Percentiles rank a stretch among this genome's conserved stretches.
phyloP scores from a whole-genome alignment of 441 rosid species.

The Aquilaria agallochum region DNA sequence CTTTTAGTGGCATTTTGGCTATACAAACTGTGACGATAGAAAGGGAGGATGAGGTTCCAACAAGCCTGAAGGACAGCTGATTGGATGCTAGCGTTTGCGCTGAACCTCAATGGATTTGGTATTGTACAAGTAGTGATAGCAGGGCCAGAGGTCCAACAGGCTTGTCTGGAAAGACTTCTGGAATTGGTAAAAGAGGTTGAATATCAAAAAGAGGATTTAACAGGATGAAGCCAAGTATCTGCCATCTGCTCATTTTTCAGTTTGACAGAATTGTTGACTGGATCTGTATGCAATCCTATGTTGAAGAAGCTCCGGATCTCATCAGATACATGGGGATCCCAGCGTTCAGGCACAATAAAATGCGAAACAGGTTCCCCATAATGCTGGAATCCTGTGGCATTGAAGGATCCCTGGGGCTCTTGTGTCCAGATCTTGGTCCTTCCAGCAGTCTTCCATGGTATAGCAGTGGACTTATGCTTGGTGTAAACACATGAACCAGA shows the following conservation, averaged over 20 bases:
- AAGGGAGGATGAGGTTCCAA: constrained; percentile 44
- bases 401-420: constrained; percentile 37
- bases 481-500: constrained; percentile 31
- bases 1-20: constrained; percentile 37
- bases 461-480: constrained; percentile 42
- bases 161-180: constrained; percentile 44
- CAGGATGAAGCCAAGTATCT: constrained; percentile 41
- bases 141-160: constrained; percentile 44
- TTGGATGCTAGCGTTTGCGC: constrained; percentile 49
- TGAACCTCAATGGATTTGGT: constrained; percentile 39
- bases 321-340: constrained; percentile 31
- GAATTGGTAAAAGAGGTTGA: constrained; percentile 45
- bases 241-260: constrained; percentile 38
- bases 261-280: constrained; percentile 34
- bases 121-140: constrained; percentile 45
- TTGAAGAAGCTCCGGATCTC: constrained; percentile 39
- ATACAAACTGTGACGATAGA: constrained; percentile 51
- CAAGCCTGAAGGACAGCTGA: constrained; percentile 42
- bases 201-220: constrained; percentile 40
- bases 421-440: constrained; percentile 26
- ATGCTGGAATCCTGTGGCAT: constrained; percentile 46
- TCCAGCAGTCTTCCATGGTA: constrained; percentile 42
- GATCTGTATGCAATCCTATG: constrained; percentile 18
- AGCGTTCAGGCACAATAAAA: constrained; percentile 30
- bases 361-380: constrained; percentile 36